Base-by-base conservation (phyloP, 106 monocot species). In the Acorus calamus region DNA sequence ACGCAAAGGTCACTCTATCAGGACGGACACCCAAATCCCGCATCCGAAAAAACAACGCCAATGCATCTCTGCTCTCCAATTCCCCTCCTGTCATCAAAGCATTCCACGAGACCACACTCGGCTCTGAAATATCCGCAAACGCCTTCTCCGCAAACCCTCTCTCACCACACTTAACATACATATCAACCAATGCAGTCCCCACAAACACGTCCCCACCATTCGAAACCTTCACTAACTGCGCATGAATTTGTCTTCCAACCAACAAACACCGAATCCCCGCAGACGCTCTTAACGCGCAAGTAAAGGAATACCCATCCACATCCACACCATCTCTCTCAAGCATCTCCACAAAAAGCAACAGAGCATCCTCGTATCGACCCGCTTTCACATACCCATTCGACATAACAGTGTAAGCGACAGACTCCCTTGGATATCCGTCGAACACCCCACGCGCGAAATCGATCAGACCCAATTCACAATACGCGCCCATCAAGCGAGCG, bases 51-150 rank as follows among this genome's bases (percentile, higher is more conserved):
- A 86, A 64, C 56, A 86, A 59, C 46, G 8, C 13, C 43, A 86
- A 14, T 14, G 14, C 55, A 57, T 82, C 79, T 10, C 57, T 47
- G 51, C 63, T 60, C 11, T 42, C 45, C 6, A 75, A 64, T 53
- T 64, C 45, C n/a, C 78, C 86, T 28, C 28, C 28, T 44, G 76
- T 61, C 46, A 86, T 55, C 14, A 81, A 43, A 63, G 78, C 78
- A 70, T 86, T 86, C 79, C 78, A 86, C 6, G 86, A 71, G 11
- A 73, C 72, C 11, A 79, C 72, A 64, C 50, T 76, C 6, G 82
- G 82, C 45, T 53, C 64, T n/a, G 42, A 61, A 44, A 79, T 76
- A 12, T 60, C 69, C 13, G 10, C 9, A 66, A 82, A 76, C 4
- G 76, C 82, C 49, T 14, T 73, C 47, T 14, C 68, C 4, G 79